Evolutionary conservation across 164 flowering plant species (phyloP), one percentile per base, ranked within the genome.

Genomic region (Magnolia kwangsiensis): DNA sequence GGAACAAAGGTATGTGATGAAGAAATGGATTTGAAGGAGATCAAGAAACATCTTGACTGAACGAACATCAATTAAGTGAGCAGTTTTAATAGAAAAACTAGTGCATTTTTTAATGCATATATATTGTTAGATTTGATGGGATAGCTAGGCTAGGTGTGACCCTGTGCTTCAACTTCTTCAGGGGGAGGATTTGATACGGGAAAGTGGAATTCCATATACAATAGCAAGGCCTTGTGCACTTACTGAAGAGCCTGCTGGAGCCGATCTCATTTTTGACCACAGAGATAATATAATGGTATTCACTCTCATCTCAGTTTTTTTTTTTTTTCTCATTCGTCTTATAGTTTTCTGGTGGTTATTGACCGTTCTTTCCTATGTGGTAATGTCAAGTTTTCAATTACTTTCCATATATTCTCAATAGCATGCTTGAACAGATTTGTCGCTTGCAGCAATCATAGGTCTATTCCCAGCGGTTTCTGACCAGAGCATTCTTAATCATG

Each of bases 181-280:
- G 99, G 99, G 99, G 21, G 99, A 96, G 82, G 99, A 96, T 88
- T 76, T 90, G 88, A 82, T 96, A 67, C 83, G 99, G 29, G 97
- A 91, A 82, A 94, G 98, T 84, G 97, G 97, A 68, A 84, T 96
- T 45, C 97, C 98, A 51, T 94, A 90, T 81, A 75, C 99, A 77
- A 96, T 96, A 73, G 84, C 94, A 23, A 90, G 99, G 85, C 99
- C 99, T 69, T 96, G 98, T 86, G 99, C 99, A 45, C 82, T 96
- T 75, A 96, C 98, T 8, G 97, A 94, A 82, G 99, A 96, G 82
- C 99, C 98, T 74, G 98, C 98, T 67, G 98, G 99, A 74, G 99
- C 98, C 51, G 97, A 96, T 87, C 98, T 96, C 75, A 90, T 92
- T 75, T 96, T 96, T 77, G 98, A 92, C 24, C 99, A 96, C 82